Evolutionary conservation across 805 yeast genomes (phyloP), one percentile per base, ranked within the genome.

Genomic region (Kuraishia cidri): DNA sequence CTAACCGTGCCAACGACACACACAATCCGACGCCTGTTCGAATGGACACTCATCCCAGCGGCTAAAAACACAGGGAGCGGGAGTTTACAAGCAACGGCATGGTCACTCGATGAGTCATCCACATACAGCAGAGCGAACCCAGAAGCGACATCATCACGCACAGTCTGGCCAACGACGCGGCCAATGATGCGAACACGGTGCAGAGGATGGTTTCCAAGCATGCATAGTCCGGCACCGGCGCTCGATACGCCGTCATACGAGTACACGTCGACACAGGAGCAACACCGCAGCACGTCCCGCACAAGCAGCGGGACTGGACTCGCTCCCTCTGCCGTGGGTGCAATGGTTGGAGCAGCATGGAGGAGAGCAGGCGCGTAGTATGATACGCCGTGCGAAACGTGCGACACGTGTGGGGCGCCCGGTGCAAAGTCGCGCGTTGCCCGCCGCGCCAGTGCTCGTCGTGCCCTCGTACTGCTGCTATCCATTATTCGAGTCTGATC

Each of bases 191-290:
- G 39, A 0, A 70, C 42, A 14, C 41, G 42, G 13, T 46, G 40
- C 2, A 69, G 31, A 1, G 77, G 77, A 45, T 68, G 66, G 37
- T 70, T 70, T 1, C 47, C 44, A 24, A 55, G 44, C 46, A 70
- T 41, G 3, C 56, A 36, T 4, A 54, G 50, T 7, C 41, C 39
- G 3, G 44, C 33, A 2, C 19, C 30, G 13, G 35, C 29, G 0
- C 46, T 39, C 1, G 36, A 27, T 11, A 36, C 28, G 1, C 55
- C 61, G 10, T 42, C 36, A n/a, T 35, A 31, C 3, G 45, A 50
- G 33, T 62, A 61, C 0, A 58, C 32, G 0, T 43, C 40, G 2
- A 44, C 29, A 3, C 54, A 40, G 11, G 34, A 33, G 7, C 29
- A 35, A 18, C 52, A 30, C 9, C 39, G 20, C 2, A 41, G 13